Evolutionary conservation across 2,329 filamentous ascomycete genomes (phyloP).

Genomic region (Fusarium veterinarium): DNA sequence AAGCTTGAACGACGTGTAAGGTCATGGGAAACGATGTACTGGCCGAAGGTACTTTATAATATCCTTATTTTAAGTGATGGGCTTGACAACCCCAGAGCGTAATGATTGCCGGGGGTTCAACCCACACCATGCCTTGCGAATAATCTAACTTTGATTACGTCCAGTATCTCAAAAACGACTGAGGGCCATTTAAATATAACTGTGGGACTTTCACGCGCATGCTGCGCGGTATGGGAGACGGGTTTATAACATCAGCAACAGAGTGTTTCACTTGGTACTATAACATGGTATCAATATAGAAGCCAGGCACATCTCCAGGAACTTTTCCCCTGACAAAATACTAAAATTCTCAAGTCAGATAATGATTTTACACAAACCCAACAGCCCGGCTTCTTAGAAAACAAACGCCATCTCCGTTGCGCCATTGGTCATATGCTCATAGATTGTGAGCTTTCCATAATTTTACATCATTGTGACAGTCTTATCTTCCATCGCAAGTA

Average conservation of each 20-base stretch:
- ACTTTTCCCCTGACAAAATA: conserved; percentile 24
- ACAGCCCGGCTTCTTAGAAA: conserved; percentile 12
- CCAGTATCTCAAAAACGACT: neutral
- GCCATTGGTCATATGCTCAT: conserved; percentile 14
- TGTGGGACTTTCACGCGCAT: neutral
- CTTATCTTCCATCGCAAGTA: neutral
- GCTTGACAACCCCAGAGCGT: neutral
- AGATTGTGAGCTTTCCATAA: conserved; percentile 11
- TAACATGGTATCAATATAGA: conserved; percentile 42
- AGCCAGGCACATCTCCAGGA: conserved; percentile 15
- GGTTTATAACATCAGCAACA: conserved; percentile 15
- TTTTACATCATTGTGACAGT: conserved; percentile 23
- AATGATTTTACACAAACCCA: neutral
- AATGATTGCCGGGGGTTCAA: neutral
- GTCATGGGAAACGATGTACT: neutral
- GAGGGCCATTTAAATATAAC: neutral
- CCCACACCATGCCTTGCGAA: neutral
- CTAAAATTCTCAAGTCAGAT: conserved; percentile 5
- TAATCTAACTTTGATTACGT: neutral
- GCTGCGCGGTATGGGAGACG: neutral
- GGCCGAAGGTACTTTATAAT: neutral
- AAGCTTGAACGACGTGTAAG: neutral
- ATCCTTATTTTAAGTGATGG: neutral
- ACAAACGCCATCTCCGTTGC: conserved; percentile 31
- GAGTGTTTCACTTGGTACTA: conserved; percentile 23